These are phyloP conservation scores for Bondarzewia mesenterica DNA, from an alignment of 1,284 basidiomycete species.

Conservation along the genomic window DNA sequence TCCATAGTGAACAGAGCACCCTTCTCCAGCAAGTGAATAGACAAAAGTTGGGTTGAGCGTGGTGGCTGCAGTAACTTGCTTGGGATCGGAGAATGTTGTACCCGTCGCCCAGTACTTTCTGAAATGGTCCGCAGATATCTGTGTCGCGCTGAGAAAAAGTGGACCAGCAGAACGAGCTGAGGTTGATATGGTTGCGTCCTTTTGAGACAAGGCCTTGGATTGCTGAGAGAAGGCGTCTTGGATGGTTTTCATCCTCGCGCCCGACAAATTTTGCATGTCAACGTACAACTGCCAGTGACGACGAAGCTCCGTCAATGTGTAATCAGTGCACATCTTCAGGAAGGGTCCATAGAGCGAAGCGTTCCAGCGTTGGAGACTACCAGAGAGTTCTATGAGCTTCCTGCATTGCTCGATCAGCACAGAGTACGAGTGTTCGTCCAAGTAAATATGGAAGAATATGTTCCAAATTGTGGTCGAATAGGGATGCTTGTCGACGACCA, in stretches of 20 bases:
- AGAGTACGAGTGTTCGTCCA: constrained; percentile 32
- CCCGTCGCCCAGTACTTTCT: constrained; percentile 37
- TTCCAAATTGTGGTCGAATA: constrained; percentile 33
- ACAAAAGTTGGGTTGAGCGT: constrained; percentile 40
- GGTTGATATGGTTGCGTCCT: background rate
- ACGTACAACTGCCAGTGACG: constrained; percentile 35
- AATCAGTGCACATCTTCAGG: constrained; percentile 27
- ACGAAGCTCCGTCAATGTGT: constrained; percentile 34
- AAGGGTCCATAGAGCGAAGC: constrained; percentile 30
- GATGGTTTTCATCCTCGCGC: constrained; percentile 4
- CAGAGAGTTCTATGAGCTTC: constrained; percentile 30
- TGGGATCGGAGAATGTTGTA: constrained; percentile 24
- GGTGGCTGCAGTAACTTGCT: constrained; percentile 19
- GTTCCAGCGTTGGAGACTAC: constrained; percentile 34
- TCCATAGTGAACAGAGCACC: constrained; percentile 38
- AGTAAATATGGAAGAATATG: constrained; percentile 47
- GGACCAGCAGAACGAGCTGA: constrained; percentile 32
- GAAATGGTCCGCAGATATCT: background rate
- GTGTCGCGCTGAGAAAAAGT: constrained; percentile 21
- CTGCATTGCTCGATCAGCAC: constrained; percentile 36
- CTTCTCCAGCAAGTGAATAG: constrained; percentile 32
- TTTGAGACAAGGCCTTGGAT: background rate
- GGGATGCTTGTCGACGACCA: constrained; percentile 25
- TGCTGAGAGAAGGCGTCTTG: background rate
- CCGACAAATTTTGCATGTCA: constrained; percentile 13